Percentiles rank a stretch among this genome's conserved stretches.
phyloP scores from a whole-genome alignment of 345 rosid genomes.

The Pseudoturritis turrita region DNA sequence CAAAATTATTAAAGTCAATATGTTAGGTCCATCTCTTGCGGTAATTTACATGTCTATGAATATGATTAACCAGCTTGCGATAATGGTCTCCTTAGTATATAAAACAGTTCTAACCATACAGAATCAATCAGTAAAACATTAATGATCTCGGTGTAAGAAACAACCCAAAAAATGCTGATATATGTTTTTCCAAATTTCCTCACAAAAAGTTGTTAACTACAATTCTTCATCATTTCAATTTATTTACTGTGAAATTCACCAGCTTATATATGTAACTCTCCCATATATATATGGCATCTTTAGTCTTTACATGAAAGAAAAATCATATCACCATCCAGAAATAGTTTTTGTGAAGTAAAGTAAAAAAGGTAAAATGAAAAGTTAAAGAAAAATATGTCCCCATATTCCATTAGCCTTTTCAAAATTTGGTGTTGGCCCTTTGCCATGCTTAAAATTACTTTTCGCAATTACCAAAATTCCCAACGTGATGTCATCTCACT shows the following conservation, averaged over 20 bases:
- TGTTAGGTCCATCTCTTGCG: not conserved
- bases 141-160: too few species aligned
- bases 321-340: not conserved
- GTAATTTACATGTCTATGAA: not conserved
- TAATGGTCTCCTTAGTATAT: not conserved
- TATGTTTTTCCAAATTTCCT: not conserved
- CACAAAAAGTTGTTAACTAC: not conserved
- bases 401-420: too few species aligned
- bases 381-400: too few species aligned
- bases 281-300: not conserved
- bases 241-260: not conserved
- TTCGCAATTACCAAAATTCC: not conserved
- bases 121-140: too few species aligned
- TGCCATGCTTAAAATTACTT: not conserved
- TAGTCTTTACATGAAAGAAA: not conserved
- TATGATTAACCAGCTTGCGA: not conserved
- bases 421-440: not conserved
- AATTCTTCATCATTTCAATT: too few species aligned
- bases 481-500: not conserved
- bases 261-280: not conserved
- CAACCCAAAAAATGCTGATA: too few species aligned
- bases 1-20: not conserved
- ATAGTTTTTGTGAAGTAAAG: too few species aligned
- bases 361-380: too few species aligned
- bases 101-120: not conserved